Conservation (phyloP, 768 basidiomycete genomes). For the Boletus tomentosulus region DNA sequence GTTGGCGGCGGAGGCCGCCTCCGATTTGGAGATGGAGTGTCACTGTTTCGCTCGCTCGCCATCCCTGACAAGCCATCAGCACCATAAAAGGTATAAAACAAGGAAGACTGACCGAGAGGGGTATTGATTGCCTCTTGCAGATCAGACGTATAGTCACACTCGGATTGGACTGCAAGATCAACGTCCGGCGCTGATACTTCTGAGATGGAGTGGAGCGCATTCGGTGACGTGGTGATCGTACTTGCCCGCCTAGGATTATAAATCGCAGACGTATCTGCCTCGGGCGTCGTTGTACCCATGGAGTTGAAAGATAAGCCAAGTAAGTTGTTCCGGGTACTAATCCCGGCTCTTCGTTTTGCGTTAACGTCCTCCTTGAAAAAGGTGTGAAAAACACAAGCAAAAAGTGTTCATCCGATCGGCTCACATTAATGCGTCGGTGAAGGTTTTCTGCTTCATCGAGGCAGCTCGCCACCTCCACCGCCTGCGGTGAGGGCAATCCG, state of each 20-base stretch:
- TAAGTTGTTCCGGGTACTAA: not conserved
- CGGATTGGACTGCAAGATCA: not conserved
- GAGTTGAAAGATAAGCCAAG: not conserved
- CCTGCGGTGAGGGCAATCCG: slow-evolving; percentile 1
- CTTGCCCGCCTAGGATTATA: not conserved
- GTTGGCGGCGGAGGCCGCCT: slow-evolving; percentile 5
- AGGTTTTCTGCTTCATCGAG: slow-evolving; percentile 4
- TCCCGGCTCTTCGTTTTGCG: not conserved
- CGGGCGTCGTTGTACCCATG: not conserved
- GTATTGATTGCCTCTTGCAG: not conserved
- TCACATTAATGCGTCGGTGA: slow-evolving; percentile 2
- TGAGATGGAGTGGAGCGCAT: not conserved
- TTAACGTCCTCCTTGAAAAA: slow-evolving; percentile 4
- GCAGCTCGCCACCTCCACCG: not conserved
- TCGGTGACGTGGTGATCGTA: not conserved
- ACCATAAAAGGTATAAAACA: not conserved
- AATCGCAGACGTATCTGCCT: not conserved
- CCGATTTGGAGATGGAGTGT: not conserved
- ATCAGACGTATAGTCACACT: not conserved
- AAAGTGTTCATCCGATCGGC: not conserved
- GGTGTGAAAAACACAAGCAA: not conserved
- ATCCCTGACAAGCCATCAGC: slow-evolving; percentile 1
- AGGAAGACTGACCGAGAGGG: slow-evolving; percentile 2
- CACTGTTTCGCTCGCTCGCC: not conserved
- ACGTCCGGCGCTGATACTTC: not conserved